Evolutionary conservation across 371 early-diverging fungal genomes (phyloP).

Genomic region (Amoeboaphelidium protococcarum): DNA sequence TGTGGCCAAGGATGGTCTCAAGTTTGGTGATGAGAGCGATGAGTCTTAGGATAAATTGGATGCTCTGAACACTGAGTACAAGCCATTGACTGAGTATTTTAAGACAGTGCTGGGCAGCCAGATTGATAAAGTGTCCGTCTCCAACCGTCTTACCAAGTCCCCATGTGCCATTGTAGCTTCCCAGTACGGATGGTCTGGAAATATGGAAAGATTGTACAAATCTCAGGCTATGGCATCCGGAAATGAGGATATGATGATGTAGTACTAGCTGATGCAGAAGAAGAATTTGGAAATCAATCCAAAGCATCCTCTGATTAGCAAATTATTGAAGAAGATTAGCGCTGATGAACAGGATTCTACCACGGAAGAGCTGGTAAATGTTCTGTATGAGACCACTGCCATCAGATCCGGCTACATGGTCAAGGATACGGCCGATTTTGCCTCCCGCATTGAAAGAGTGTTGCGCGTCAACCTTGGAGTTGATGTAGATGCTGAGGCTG

Average conservation of each 20-base stretch:
- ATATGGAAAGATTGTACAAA: constrained; percentile 99
- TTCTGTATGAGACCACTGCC: constrained; percentile 80
- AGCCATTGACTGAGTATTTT: constrained; percentile 27
- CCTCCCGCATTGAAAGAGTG: constrained; percentile 71
- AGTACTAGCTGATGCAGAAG: constrained; percentile 84
- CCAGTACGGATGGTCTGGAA: constrained; percentile 90
- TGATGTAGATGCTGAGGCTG: constrained; percentile 46
- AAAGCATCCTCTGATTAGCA: constrained; percentile 66
- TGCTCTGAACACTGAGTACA: constrained; percentile 51
- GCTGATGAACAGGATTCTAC: constrained; percentile 75
- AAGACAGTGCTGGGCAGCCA: constrained; percentile 45
- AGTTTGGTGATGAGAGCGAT: constrained; percentile 78
- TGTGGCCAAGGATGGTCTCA: constrained; percentile 95
- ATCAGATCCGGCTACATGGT: constrained; percentile 88
- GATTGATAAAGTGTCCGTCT: constrained; percentile 92
- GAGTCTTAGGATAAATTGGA: constrained; percentile 73
- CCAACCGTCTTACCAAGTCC: constrained; percentile 74
- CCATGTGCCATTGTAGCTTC: constrained; percentile 94
- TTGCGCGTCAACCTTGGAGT: constrained; percentile 87
- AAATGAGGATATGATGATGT: constrained; percentile 62
- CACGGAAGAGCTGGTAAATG: constrained; percentile 43
- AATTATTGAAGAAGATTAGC: constrained; percentile 61
- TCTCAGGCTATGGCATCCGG: constrained; percentile 72
- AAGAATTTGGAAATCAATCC: constrained; percentile 96
- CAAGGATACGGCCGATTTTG: constrained; percentile 76